A percentile compares a stretch with the other conserved stretches of the same genome.
Evolutionary conservation across 1,139 yeast genomes (phyloP).

Genomic region (Diutina scorzettiae): DNA sequence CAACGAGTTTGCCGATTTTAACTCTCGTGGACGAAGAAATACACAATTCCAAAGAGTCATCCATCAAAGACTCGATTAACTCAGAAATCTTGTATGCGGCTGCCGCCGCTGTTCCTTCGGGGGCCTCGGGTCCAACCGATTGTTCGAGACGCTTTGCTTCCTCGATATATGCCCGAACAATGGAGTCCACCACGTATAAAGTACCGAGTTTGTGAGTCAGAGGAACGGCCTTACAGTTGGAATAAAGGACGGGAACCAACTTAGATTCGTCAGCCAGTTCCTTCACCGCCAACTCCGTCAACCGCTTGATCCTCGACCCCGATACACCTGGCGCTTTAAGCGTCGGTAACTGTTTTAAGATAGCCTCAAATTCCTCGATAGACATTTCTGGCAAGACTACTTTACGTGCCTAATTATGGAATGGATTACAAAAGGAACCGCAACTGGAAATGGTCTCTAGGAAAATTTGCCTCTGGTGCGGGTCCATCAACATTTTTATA

Average conservation of each 20-base stretch:
- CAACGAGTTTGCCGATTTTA: conserved; percentile 73
- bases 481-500: too few species aligned
- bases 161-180: conserved; percentile 76
- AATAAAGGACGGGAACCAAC: conserved; percentile 45
- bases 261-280: conserved; percentile 52
- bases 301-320: conserved; percentile 83
- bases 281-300: conserved; percentile 66
- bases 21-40: conserved; percentile 43
- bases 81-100: conserved; percentile 54
- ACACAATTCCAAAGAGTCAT: conserved; percentile 46
- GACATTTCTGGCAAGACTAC: conserved; percentile 6
- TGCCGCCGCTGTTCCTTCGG: conserved; percentile 65
- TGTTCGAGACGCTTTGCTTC: conserved; percentile 51
- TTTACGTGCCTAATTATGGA: conserved; percentile 3
- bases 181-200: conserved; percentile 82
- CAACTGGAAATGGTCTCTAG: background rate
- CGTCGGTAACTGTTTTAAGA: conserved; percentile 61
- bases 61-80: conserved; percentile 45
- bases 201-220: conserved; percentile 81
- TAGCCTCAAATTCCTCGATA: conserved; percentile 43
- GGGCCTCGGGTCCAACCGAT: conserved; percentile 33
- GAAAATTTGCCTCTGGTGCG: too few species aligned
- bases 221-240: conserved; percentile 66
- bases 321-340: conserved; percentile 91
- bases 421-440: background rate